These are phyloP conservation scores for Epichloe bromicola DNA, from an alignment of 2,329 filamentous ascomycete species.

Conservation along the genomic window DNA sequence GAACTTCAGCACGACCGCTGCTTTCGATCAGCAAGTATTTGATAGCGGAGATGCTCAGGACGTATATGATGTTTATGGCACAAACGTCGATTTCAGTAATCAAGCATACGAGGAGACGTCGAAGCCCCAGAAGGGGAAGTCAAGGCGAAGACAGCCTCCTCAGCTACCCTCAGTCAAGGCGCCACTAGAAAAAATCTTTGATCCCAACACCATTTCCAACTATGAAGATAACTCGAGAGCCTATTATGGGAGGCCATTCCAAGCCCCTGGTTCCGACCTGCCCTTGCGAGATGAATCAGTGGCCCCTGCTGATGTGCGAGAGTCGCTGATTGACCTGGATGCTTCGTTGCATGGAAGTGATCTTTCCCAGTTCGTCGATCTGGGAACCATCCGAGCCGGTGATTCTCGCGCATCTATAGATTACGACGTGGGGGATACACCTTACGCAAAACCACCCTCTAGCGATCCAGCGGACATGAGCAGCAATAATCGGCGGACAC, in stretches of 20 bases:
- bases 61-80: slow-evolving; percentile 48
- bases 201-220: slow-evolving; percentile 50
- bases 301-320: slow-evolving; percentile 36
- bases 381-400: slow-evolving; percentile 45
- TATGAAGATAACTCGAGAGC: slow-evolving; percentile 50
- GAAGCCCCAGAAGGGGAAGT: slow-evolving; percentile 38
- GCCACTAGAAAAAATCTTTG: slow-evolving; percentile 52
- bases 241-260: slow-evolving; percentile 41
- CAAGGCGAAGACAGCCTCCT: slow-evolving; percentile 43
- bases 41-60: slow-evolving; percentile 41
- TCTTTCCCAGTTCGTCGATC: slow-evolving; percentile 44
- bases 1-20: slow-evolving; percentile 54
- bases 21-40: slow-evolving; percentile 47
- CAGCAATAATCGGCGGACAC: slow-evolving; percentile 36
- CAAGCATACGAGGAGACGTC: slow-evolving; percentile 35
- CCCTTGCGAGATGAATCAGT: slow-evolving; percentile 44
- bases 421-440: slow-evolving; percentile 32
- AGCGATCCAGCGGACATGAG: slow-evolving; percentile 44
- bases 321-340: slow-evolving; percentile 53
- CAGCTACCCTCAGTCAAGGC: slow-evolving; percentile 43
- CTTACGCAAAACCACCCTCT: slow-evolving; percentile 35
- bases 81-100: slow-evolving; percentile 39
- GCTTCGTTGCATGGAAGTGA: slow-evolving; percentile 43
- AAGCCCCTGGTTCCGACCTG: slow-evolving; percentile 37
- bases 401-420: slow-evolving; percentile 35